Evolutionary conservation across 371 early-diverging fungal species (phyloP).

Genomic region (Syncephalis plumigaleata): DNA sequence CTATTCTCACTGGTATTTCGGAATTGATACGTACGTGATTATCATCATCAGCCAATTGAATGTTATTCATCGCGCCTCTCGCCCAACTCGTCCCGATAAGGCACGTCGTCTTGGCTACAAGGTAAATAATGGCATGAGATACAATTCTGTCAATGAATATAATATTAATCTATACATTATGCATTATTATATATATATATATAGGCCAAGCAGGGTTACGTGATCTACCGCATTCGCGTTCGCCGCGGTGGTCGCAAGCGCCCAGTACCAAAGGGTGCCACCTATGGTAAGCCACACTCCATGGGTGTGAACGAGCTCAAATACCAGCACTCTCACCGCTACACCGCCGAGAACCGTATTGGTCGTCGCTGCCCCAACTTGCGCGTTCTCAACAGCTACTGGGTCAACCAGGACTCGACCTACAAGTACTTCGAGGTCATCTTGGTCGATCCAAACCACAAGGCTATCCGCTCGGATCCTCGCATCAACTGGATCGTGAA

Average conservation of each 20-base stretch:
- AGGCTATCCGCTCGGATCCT: constrained; percentile 93
- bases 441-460: constrained; percentile 92
- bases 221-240: constrained; percentile 94
- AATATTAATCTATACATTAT: not conserved
- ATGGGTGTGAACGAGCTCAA: constrained; percentile 97
- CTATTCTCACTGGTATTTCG: no score
- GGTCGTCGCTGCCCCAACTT: constrained; percentile 90
- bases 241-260: constrained; percentile 97
- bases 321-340: constrained; percentile 82
- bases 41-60: constrained; percentile 62
- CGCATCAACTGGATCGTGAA: constrained; percentile 99
- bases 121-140: constrained; percentile 6
- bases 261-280: constrained; percentile 91
- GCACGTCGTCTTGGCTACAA: constrained; percentile 98
- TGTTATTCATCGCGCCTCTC: constrained; percentile 92
- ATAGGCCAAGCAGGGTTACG: constrained; percentile 92
- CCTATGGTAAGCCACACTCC: constrained; percentile 93
- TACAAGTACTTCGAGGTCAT: constrained; percentile 99
- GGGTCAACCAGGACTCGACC: constrained; percentile 97
- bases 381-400: constrained; percentile 97
- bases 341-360: constrained; percentile 93
- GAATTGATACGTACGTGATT: no score
- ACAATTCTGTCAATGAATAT: not conserved
- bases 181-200: not conserved
- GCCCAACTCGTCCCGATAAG: constrained; percentile 97